Conservation (phyloP, 176 grass and related monocot species). For the Bolboschoenus planiculmis region DNA sequence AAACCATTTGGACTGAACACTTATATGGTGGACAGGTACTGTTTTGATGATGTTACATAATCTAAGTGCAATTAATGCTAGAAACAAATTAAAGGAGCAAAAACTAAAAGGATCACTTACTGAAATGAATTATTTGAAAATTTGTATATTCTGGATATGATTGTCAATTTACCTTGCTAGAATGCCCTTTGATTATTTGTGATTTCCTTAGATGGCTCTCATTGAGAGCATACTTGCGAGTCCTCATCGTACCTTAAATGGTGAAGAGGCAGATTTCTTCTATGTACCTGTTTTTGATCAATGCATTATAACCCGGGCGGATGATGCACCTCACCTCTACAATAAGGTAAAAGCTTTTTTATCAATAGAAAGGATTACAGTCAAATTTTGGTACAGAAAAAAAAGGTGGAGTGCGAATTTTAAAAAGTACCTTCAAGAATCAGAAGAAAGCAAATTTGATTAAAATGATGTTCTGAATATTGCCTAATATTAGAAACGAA, state of each 20-base stretch:
- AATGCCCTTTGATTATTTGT: slow-evolving; percentile 24
- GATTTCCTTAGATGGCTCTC: slow-evolving; percentile 66
- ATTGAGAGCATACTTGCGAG: slow-evolving; percentile 95
- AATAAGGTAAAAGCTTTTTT: slow-evolving; percentile 44
- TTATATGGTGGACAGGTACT: slow-evolving; percentile 95
- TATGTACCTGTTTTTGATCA: slow-evolving; percentile 94
- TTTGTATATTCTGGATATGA: background rate
- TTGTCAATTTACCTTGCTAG: background rate
- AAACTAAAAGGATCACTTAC: background rate
- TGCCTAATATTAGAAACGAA: no score
- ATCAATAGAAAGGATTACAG: background rate
- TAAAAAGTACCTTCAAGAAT: no score
- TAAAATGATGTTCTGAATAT: no score
- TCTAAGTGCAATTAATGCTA: background rate
- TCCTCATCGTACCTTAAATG: slow-evolving; percentile 85
- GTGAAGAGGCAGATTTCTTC: slow-evolving; percentile 95
- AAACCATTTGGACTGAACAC: slow-evolving; percentile 68
- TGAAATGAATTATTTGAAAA: background rate
- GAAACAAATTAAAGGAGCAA: background rate
- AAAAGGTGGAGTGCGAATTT: no score
- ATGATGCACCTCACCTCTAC: slow-evolving; percentile 64
- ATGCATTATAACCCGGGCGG: slow-evolving; percentile 82
- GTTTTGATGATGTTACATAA: background rate
- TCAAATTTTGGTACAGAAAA: slow-evolving; percentile 10
- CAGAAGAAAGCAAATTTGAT: no score